phyloP scores from a whole-genome alignment of 208 protist species.

The Kentomonas sorsogonicus region DNA sequence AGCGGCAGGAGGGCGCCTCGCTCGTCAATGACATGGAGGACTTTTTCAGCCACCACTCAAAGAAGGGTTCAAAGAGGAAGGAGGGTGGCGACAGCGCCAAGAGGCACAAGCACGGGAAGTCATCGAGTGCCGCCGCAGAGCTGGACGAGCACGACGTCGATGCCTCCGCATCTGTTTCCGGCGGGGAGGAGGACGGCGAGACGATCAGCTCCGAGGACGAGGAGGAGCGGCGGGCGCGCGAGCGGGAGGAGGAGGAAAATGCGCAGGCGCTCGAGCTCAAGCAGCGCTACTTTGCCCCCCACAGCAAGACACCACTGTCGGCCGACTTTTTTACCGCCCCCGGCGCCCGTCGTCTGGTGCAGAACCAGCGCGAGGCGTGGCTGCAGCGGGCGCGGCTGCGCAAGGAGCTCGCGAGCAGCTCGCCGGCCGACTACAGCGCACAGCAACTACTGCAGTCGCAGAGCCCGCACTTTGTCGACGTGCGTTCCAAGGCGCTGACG shows the following conservation, averaged over 20 bases:
- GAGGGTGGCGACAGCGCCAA: slow-evolving; percentile 14
- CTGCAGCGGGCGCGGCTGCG: slow-evolving; percentile 70
- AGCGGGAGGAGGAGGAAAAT: slow-evolving; percentile 47
- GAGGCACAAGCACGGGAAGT: too few species aligned
- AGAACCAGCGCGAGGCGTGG: slow-evolving; percentile 50
- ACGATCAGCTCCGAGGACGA: slow-evolving; percentile 44
- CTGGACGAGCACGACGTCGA: slow-evolving; percentile 10
- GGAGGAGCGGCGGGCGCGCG: slow-evolving; percentile 32
- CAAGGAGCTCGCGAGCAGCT: slow-evolving; percentile 47
- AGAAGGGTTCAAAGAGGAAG: not conserved
- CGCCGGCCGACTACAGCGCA: slow-evolving; percentile 11
- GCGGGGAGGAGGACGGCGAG: slow-evolving; percentile 23
- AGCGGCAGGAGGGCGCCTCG: slow-evolving; percentile 4
- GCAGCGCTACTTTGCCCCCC: slow-evolving; percentile 64
- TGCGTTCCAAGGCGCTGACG: slow-evolving; percentile 68
- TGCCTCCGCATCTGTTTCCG: slow-evolving; percentile 26
- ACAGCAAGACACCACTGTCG: slow-evolving; percentile 54
- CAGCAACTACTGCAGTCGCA: not conserved
- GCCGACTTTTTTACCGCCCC: slow-evolving; percentile 53
- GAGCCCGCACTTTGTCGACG: slow-evolving; percentile 74
- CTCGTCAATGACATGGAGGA: slow-evolving; percentile 55
- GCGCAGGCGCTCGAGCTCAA: slow-evolving; percentile 28
- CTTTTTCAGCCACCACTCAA: slow-evolving; percentile 16
- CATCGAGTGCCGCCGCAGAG: too few species aligned
- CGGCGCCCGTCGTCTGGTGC: slow-evolving; percentile 48